These are phyloP conservation scores for Purpureocillium takamizusanense DNA, from an alignment of 2,329 filamentous ascomycete species.

Conservation along the genomic window DNA sequence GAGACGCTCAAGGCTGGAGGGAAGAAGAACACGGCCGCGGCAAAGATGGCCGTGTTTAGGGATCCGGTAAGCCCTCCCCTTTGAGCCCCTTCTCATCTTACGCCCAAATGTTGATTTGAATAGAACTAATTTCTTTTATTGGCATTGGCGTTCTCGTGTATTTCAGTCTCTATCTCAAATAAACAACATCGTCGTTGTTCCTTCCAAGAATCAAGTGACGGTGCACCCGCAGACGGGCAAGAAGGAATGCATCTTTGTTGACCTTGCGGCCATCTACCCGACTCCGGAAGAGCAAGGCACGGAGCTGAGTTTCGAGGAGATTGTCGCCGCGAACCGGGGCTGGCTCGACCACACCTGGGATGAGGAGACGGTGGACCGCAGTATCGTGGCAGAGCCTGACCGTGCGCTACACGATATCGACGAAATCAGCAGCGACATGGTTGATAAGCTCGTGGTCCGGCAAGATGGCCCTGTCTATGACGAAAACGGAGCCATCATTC, in stretches of 20 bases:
- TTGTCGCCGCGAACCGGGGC: slow-evolving; percentile 70
- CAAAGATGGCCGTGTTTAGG: slow-evolving; percentile 90
- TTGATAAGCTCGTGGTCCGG: slow-evolving; percentile 32
- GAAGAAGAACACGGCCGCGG: slow-evolving; percentile 54
- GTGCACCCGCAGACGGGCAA: slow-evolving; percentile 76
- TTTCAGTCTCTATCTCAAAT: slow-evolving; percentile 51
- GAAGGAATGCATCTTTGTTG: slow-evolving; percentile 78
- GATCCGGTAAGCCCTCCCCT: slow-evolving; percentile 63
- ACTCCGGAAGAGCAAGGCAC: slow-evolving; percentile 59
- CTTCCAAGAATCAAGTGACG: slow-evolving; percentile 67
- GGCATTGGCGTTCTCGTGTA: slow-evolving; percentile 31
- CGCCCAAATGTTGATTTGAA: slow-evolving; percentile 72
- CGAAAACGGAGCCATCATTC: slow-evolving; percentile 47
- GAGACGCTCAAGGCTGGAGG: slow-evolving; percentile 84
- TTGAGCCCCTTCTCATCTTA: slow-evolving; percentile 20
- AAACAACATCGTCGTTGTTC: slow-evolving; percentile 59
- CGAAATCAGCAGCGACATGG: slow-evolving; percentile 18
- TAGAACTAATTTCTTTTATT: slow-evolving; percentile 80
- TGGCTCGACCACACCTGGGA: slow-evolving; percentile 53
- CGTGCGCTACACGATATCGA: slow-evolving; percentile 20
- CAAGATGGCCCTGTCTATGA: slow-evolving; percentile 39
- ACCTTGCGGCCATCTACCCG: slow-evolving; percentile 79
- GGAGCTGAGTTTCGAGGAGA: slow-evolving; percentile 86
- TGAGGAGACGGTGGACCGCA: slow-evolving; percentile 28
- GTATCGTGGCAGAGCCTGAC: slow-evolving; percentile 17